Base-by-base conservation (phyloP, 495 filamentous ascomycete species). In the Penicillium soppii region DNA sequence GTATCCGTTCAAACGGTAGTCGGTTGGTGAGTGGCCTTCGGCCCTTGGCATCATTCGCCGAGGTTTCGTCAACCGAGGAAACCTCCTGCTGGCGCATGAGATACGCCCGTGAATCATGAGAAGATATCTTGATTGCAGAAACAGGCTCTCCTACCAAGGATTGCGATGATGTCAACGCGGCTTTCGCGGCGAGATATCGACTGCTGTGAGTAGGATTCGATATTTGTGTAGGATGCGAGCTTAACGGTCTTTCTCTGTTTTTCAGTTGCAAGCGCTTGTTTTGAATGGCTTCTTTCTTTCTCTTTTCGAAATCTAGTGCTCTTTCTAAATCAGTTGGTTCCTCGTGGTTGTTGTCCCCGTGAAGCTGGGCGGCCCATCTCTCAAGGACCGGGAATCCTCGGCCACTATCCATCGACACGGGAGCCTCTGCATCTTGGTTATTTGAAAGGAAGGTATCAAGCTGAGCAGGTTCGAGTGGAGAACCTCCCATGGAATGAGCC, bases 251-350 rank as follows among this genome's bases (percentile, higher is more conserved):
- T 13, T 29, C 43, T 2, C 49, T 41, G 4, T 36, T 48, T 5
- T 27, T 50, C 2, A 48, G 49, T 8, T 62, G 61, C 19, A 54
- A 44, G 8, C 71, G 68, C 20, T 54, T 52, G 23, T 47, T 50
- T 35, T 61, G 50, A 10, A 69, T 72, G 12, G 66, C 73, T 16
- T 70, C 67, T 52, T 59, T 67, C 54, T 76, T 75, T n/a, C 72
- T 60, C 6, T 43, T 54, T 42, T 75, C 73, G 36, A 75, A 75
- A 17, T 75, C 73, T 12, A 75, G 57, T 9, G 72, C 72, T 23
- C 53, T 56, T 42, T 73, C 69, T 3, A 74, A 26, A 19, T 67
- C 67, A 5, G 61, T 38, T 2, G 54, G 53, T 1, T 44, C 46
- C 15, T 38, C 47, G 2, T 49, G 2, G 9, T 50, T 50, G 16